Percentiles rank a stretch among this genome's conserved stretches.
phyloP scores from a whole-genome alignment of 1,284 basidiomycete genomes.

The Hemileia vastatrix region DNA sequence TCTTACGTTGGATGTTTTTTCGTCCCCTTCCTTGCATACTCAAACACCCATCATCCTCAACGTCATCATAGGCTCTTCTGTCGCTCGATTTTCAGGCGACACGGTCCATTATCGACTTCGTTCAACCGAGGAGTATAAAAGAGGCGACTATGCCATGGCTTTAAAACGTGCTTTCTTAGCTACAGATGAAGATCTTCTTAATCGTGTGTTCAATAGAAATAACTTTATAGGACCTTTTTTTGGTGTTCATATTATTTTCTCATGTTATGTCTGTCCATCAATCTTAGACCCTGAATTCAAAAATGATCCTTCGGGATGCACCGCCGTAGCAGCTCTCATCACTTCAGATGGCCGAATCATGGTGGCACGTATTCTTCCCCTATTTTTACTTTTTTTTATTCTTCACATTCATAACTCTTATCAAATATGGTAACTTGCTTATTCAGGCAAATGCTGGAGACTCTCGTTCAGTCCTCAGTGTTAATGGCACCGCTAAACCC shows the following conservation, averaged over 20 bases:
- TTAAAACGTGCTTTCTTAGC: constrained; percentile 83
- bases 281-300: constrained; percentile 67
- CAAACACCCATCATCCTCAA: neutral
- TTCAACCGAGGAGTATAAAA: constrained; percentile 61
- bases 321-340: constrained; percentile 78
- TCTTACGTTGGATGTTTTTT: neutral
- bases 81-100: constrained; percentile 81
- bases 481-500: constrained; percentile 74
- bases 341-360: constrained; percentile 64
- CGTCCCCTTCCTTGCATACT: neutral
- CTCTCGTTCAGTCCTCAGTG: constrained; percentile 79
- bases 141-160: constrained; percentile 62
- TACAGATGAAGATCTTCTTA: constrained; percentile 86
- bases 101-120: constrained; percentile 75
- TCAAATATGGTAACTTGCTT: neutral
- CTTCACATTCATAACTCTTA: neutral
- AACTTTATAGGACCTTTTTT: neutral
- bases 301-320: constrained; percentile 91
- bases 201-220: constrained; percentile 59
- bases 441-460: constrained; percentile 91
- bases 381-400: too few relatives aligned
- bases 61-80: constrained; percentile 60
- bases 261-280: neutral
- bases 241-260: neutral
- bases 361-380: constrained; percentile 5